Base-by-base conservation (phyloP, 2,329 filamentous ascomycete species). In the Colletotrichum tofieldiae region DNA sequence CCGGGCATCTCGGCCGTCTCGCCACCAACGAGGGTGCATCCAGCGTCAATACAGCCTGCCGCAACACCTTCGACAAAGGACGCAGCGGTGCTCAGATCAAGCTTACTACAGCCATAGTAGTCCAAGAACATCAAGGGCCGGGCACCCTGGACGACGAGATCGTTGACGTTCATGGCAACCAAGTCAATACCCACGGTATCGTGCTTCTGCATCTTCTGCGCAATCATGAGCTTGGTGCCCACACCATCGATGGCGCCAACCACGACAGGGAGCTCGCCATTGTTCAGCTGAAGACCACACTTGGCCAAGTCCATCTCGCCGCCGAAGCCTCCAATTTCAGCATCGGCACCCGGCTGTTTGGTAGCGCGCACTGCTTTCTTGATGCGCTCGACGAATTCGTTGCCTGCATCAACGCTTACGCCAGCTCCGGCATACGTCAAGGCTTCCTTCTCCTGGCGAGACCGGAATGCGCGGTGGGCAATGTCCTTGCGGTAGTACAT, bases 1-100 rank as follows among this genome's bases (percentile, higher is more conserved):
- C 95, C 95, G 0, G 96, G 96, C 96, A 99, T 98, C 84, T 99
- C 96, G 8, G 96, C 96, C 0, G 96, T 99, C 84, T 99, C 96
- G 55, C 96, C 96, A 49, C 96, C 96, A n/a, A 98, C 93, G 3
- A 99, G 89, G 20, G 95, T 95, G 79, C 96, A 98, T 55, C 93
- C 93, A 0, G 96, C 91, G 78, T 95, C 90, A 72, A 91, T 90
- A 84, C 96, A 99, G 59, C 96, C 96, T 39, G 92, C 89, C 2
- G 95, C 95, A 3, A 99, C 95, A 74, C 96, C 95, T 78, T 94
- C 90, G 51, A 99, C 93, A 79, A 99, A 98, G n/a, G 91, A 88
- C 14, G 93, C 92, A 0, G 95, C 94, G 5, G 91, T 91, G 47
- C 91, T 86, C 11, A 96, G 90, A 76, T 97, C 91, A 29, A 99